phyloP scores from a whole-genome alignment of 176 grass and related monocot genomes.

The Tillandsia leiboldiana region DNA sequence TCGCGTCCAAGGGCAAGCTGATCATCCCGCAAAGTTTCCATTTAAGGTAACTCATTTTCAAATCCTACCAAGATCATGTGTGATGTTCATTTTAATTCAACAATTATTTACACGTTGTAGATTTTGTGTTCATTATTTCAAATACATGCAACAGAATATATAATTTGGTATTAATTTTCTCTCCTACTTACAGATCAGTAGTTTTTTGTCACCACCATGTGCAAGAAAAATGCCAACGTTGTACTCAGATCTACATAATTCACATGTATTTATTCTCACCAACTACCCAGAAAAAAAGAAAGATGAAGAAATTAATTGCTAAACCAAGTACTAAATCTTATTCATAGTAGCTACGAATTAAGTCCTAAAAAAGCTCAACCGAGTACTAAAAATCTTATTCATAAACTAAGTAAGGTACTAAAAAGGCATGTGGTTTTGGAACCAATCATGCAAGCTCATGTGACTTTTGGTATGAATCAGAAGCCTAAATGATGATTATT shows the following conservation, averaged over 20 bases:
- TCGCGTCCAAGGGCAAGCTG: slow-evolving; percentile 44
- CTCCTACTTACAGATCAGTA: background rate
- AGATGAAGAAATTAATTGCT: background rate
- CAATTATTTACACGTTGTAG: no score
- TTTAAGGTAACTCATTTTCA: slow-evolving; percentile 33
- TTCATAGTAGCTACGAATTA: no score
- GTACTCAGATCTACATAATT: background rate
- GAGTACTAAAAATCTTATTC: no score
- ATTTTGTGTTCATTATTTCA: no score
- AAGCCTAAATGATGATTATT: background rate
- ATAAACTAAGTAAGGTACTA: no score
- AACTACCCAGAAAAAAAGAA: background rate
- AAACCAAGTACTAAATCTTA: background rate
- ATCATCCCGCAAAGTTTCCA: slow-evolving; percentile 31
- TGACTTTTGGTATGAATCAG: background rate
- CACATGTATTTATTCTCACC: background rate
- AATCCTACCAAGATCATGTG: no score
- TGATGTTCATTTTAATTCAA: no score
- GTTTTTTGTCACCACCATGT: background rate
- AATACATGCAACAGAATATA: no score
- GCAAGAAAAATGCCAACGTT: background rate
- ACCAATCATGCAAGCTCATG: slow-evolving; percentile 1
- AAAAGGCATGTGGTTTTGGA: background rate
- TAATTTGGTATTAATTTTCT: no score
- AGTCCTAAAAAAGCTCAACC: no score